These are phyloP conservation scores for Hamamelis virginiana DNA, from an alignment of 164 flowering plant genomes.

Conservation along the genomic window DNA sequence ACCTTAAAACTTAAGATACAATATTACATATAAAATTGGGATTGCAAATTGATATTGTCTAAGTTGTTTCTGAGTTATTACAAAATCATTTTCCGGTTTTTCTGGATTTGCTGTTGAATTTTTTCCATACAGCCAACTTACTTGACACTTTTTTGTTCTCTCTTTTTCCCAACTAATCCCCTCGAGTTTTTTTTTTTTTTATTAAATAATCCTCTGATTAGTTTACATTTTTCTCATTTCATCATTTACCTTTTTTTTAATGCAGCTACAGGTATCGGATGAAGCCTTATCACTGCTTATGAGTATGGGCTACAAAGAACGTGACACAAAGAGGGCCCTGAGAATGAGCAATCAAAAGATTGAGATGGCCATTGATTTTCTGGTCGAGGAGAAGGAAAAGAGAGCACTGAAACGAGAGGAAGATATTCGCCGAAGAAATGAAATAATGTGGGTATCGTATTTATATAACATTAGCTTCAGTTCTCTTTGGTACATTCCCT, in stretches of 20 bases:
- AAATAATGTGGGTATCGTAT: slow-evolving; percentile 46
- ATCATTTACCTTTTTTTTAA: not conserved
- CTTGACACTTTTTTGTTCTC: not conserved
- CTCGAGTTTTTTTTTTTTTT: slow-evolving; percentile 5
- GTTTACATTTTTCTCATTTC: not conserved
- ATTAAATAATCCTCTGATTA: too few relatives aligned
- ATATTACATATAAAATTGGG: not conserved
- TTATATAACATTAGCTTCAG: not conserved
- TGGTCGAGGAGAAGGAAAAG: slow-evolving; percentile 63
- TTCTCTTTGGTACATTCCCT: not conserved
- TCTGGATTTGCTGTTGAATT: not conserved
- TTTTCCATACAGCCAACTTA: not conserved
- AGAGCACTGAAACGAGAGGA: slow-evolving; percentile 47
- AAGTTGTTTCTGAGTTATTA: not conserved
- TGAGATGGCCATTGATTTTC: slow-evolving; percentile 63
- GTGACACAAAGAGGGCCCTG: slow-evolving; percentile 71
- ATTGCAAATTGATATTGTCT: not conserved
- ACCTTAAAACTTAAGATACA: not conserved
- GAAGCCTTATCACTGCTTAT: slow-evolving; percentile 70
- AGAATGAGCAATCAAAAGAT: slow-evolving; percentile 72
- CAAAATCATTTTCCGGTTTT: not conserved
- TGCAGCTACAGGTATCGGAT: slow-evolving; percentile 86
- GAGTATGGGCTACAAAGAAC: slow-evolving; percentile 84
- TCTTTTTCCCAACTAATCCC: not conserved
- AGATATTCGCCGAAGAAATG: slow-evolving; percentile 46